Evolutionary conservation across 805 yeast species (phyloP).

Genomic region (Cyberlindnera americana): DNA sequence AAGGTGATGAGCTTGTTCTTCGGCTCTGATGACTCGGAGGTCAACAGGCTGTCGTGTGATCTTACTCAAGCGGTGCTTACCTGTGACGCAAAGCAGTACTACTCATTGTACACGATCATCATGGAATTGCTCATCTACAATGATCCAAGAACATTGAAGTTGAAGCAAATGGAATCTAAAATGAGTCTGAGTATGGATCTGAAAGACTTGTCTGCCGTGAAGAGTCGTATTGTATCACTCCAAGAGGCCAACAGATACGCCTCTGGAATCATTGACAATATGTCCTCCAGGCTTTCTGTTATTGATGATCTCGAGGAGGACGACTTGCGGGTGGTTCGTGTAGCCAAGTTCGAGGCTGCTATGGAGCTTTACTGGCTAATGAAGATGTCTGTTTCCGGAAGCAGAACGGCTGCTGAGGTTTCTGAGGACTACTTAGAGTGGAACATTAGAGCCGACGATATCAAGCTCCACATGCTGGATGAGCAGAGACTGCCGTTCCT

Average conservation of each 20-base stretch:
- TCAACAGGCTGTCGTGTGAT: constrained; percentile 54
- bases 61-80: constrained; percentile 65
- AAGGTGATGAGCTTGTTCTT: constrained; percentile 42
- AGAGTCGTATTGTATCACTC: constrained; percentile 42
- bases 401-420: constrained; percentile 27
- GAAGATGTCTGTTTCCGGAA: constrained; percentile 38
- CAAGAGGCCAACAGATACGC: constrained; percentile 47
- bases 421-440: constrained; percentile 48
- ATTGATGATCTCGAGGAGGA: constrained; percentile 47
- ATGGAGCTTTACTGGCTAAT: constrained; percentile 43
- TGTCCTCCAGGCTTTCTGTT: constrained; percentile 44
- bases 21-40: constrained; percentile 29
- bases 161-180: constrained; percentile 60
- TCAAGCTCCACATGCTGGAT: constrained; percentile 67
- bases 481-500: constrained; percentile 59
- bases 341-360: constrained; percentile 33
- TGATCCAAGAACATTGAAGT: constrained; percentile 62
- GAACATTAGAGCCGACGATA: constrained; percentile 62
- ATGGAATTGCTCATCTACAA: constrained; percentile 64
- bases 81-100: constrained; percentile 73
- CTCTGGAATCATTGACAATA: constrained; percentile 40
- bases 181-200: constrained; percentile 68
- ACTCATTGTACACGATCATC: constrained; percentile 57
- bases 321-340: constrained; percentile 39
- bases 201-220: constrained; percentile 51